A percentile compares a stretch with the other conserved stretches of the same genome.
Conservation (phyloP, 768 basidiomycete species). For the Rhodotorula sphaerocarpa region DNA sequence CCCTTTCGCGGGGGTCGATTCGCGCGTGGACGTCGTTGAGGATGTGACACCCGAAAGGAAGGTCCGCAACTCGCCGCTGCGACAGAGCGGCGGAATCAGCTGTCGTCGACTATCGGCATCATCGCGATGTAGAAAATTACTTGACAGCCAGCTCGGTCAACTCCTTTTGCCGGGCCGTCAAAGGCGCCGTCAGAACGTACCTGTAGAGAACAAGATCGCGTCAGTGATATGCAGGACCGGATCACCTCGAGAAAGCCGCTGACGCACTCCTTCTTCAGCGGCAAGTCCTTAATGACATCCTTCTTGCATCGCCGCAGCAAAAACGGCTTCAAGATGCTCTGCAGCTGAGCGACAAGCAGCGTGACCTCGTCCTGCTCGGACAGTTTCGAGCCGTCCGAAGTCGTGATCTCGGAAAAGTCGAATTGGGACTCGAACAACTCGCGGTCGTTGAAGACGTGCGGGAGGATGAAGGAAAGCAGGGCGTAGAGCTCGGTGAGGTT, state of each 20-base stretch:
- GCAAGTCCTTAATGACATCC: constrained; percentile 81
- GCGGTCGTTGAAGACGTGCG: constrained; percentile 75
- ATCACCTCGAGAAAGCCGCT: constrained; percentile 38
- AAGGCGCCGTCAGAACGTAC: constrained; percentile 84
- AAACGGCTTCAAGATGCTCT: constrained; percentile 85
- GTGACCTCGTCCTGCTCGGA: constrained; percentile 13
- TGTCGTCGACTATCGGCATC: too few species aligned
- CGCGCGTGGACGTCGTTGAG: background rate
- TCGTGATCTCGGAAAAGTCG: constrained; percentile 39
- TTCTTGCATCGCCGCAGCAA: constrained; percentile 80
- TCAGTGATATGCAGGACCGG: too few species aligned
- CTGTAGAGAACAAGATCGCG: constrained; percentile 10
- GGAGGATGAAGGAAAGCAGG: constrained; percentile 87
- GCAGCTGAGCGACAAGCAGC: constrained; percentile 34
- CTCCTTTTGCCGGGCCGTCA: constrained; percentile 72
- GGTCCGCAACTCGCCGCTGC: background rate
- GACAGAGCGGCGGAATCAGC: too few species aligned
- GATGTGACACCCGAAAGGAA: background rate
- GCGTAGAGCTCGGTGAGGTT: constrained; percentile 93
- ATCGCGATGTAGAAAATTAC: too few species aligned
- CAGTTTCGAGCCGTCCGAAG: constrained; percentile 56
- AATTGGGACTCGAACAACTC: constrained; percentile 11
- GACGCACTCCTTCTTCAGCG: constrained; percentile 49
- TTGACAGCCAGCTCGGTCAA: constrained; percentile 72
- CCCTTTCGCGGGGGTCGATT: background rate